Percentiles rank a stretch among this genome's conserved stretches.
Conservation (phyloP, 805 yeast genomes). For the Teunomyces pallodes region DNA sequence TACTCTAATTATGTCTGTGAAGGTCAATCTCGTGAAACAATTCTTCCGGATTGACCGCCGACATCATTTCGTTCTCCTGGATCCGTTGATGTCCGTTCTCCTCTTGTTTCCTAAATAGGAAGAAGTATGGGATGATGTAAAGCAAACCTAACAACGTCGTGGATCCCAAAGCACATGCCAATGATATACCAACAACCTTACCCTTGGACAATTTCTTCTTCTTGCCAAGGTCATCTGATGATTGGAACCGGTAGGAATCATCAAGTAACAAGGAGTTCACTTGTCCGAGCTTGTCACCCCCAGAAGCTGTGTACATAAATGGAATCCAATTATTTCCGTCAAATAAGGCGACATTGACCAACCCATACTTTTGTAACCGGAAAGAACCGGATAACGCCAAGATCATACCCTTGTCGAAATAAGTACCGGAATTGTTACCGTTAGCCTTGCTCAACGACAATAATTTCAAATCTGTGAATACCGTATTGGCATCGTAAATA, state of each 20-base stretch:
- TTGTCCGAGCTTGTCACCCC: conserved; percentile 21
- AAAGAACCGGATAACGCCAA: conserved; percentile 61
- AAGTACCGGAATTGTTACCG: conserved; percentile 30
- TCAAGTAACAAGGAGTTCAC: conserved; percentile 32
- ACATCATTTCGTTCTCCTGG: conserved; percentile 44
- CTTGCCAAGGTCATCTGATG: conserved; percentile 30
- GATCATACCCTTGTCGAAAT: conserved; percentile 42
- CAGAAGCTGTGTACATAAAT: conserved; percentile 41
- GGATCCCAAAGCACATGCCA: conserved; percentile 46
- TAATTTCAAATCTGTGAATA: conserved; percentile 45
- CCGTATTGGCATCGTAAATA: conserved; percentile 24
- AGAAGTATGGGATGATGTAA: conserved; percentile 39
- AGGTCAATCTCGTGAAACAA: conserved; percentile 45
- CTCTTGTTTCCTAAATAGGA: conserved; percentile 29
- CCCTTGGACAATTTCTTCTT: conserved; percentile 29
- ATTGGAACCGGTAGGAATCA: conserved; percentile 33
- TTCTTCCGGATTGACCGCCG: conserved; percentile 43
- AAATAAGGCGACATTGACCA: conserved; percentile 58
- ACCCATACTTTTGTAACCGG: conserved; percentile 48
- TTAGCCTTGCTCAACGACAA: conserved; percentile 33
- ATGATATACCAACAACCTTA: conserved; percentile 43
- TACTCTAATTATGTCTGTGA: conserved; percentile 27
- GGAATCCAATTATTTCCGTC: conserved; percentile 73
- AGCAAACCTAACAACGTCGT: conserved; percentile 40
- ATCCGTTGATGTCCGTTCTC: conserved; percentile 29